These are phyloP conservation scores for Favolaschia claudopus DNA, from an alignment of 768 basidiomycete species.

Conservation along the genomic window DNA sequence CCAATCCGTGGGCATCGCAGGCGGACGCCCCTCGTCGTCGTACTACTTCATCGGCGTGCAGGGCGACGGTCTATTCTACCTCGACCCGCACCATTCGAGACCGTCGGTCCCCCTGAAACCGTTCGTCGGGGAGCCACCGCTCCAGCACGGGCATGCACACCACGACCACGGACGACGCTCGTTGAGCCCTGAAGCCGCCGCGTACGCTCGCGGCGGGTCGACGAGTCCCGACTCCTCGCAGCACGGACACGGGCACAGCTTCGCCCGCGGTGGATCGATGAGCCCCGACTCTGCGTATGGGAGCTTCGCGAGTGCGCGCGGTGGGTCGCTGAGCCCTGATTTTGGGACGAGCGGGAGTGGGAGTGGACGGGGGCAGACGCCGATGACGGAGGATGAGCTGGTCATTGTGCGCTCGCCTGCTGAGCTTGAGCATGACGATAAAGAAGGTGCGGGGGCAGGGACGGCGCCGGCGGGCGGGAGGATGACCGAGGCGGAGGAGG, in stretches of 20 bases:
- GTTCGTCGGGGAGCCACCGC: neutral
- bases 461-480: neutral
- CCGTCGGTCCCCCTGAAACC: slow-evolving; percentile 75
- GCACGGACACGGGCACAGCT: too few species aligned
- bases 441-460: too few species aligned
- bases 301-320: neutral
- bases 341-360: neutral
- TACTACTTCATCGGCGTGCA: slow-evolving; percentile 97
- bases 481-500: slow-evolving; percentile 55
- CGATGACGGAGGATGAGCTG: slow-evolving; percentile 25
- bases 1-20: slow-evolving; percentile 95
- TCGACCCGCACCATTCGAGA: slow-evolving; percentile 81
- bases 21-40: slow-evolving; percentile 92
- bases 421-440: too few species aligned
- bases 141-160: slow-evolving; percentile 1
- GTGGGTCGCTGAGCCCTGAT: slow-evolving; percentile 15
- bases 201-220: neutral
- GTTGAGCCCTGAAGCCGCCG: slow-evolving; percentile 10
- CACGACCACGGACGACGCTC: slow-evolving; percentile 2
- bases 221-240: slow-evolving; percentile 10
- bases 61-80: slow-evolving; percentile 83
- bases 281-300: slow-evolving; percentile 1
- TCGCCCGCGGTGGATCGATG: slow-evolving; percentile 4
- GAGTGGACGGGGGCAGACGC: neutral
- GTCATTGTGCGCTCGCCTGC: neutral